phyloP scores from a whole-genome alignment of 2,329 filamentous ascomycete species.

The Calonectria pteridis region DNA sequence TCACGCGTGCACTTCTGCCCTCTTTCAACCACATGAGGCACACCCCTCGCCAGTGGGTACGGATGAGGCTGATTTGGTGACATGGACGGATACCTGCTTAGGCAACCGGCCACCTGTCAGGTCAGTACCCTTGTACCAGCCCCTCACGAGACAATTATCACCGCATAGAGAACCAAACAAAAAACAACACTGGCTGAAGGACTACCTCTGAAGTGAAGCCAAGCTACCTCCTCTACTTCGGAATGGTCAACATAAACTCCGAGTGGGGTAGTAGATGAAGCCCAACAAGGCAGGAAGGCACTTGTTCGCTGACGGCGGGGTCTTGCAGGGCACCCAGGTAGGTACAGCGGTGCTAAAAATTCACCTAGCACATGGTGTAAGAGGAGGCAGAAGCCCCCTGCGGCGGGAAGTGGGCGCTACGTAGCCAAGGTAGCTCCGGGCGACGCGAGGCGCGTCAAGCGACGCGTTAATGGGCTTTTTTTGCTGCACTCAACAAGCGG shows the following conservation, averaged over 20 bases:
- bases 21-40: not conserved
- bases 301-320: not conserved
- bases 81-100: not conserved
- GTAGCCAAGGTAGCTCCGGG: not conserved
- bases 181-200: too few species aligned
- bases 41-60: not conserved
- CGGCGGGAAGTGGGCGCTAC: not conserved
- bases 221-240: not conserved
- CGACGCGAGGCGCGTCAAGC: constrained; percentile 28
- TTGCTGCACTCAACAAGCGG: not conserved
- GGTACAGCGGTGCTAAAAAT: constrained; percentile 3
- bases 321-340: not conserved
- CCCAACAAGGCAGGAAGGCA: not conserved
- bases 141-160: not conserved
- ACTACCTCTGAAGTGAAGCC: not conserved
- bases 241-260: not conserved
- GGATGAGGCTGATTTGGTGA: not conserved
- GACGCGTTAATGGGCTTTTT: constrained; percentile 33
- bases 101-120: not conserved
- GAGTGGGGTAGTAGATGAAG: not conserved
- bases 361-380: not conserved
- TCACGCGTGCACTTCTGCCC: not conserved
- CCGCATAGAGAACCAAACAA: not conserved
- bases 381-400: not conserved
- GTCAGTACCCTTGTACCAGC: not conserved